Base-by-base conservation (phyloP, 768 basidiomycete genomes). In the Podaxis sp. region DNA sequence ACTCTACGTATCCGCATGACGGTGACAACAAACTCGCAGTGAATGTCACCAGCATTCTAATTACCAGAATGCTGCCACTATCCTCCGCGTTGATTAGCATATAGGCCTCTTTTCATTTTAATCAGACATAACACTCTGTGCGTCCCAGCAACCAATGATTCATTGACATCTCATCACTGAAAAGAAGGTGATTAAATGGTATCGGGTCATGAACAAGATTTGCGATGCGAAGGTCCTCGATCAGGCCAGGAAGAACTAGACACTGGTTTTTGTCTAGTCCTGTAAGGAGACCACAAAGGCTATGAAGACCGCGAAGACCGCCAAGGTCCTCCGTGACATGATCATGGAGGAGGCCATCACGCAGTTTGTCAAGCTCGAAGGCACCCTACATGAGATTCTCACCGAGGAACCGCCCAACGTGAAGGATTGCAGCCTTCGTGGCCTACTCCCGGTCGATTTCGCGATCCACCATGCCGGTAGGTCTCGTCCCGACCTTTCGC, bases 131-230 rank as follows among this genome's bases (percentile, higher is more conserved):
- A 71, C 85, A 96, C 96, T 96, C 22, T 98, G 97, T 70, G 92
- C 89, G 2, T 87, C 98, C 22, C 93, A 95, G 70, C 96, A 98
- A 69, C 93, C 27, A 29, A 29, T 29, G 97, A 70, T 98, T 98
- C 76, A 87, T 98, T 63, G 97, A 96, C 46, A 87, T 99, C 7
- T n/a, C 27, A 29, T 29, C 62, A 97, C 96, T 0, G 97, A 98
- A 80, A 98, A 98, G 83, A 98, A 98, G 83, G 98, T 96, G 0
- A 98, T 98, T 82, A 98, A 96, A 74, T 88, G 97, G 5, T 94
- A 96, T 71, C 96, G 27, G 27, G 27, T 29, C 27, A 6, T 29
- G 27, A 29, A 29, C 6, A 1, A 29, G 27, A 7, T 29, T 6
- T 29, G 27, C 27, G 27, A 29, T 29, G 27, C 7, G 27, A 29